Base-by-base conservation (phyloP, 1,139 yeast species). In the Casaregolazyma lundiana region DNA sequence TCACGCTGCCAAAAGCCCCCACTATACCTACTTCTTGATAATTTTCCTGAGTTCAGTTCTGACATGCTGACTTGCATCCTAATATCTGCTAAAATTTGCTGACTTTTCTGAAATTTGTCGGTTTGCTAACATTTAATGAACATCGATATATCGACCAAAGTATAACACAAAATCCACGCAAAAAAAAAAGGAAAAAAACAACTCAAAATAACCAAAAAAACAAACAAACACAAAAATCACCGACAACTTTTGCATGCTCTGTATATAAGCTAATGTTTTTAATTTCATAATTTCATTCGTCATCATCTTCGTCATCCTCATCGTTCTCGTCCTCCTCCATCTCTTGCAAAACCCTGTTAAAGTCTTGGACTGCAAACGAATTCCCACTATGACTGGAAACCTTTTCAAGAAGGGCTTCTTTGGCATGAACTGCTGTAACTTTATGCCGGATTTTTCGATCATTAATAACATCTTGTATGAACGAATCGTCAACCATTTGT, bases 401-500 rank as follows among this genome's bases (percentile, higher is more conserved):
- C 35, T 29, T 26, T 26, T 42, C 45, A 11, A 42, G 19, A 39
- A 42, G 18, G n/a, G 35, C 38, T 13, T 35, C 45, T 42, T 35
- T 35, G 2, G 35, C 44, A n/a, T 18, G 40, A 8, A 13, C 35
- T 6, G 26, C 35, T 9, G 37, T 18, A 6, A 30, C 43, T 13
- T 40, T 35, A 13, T 36, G 35, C 36, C 37, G 18, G 13, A 35
- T 16, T 15, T 24, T 42, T 37, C 22, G 26, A 11, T 41, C 48
- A 6, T 35, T 37, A 5, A 21, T 17, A 7, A 41, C 20, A 8
- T 32, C 32, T 13, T 41, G 43, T 11, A 45, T 40, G 11, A 43
- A 41, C 9, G 26, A 22, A 19, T 45, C 48, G 8, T 41, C 37
- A 2, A 45, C 19, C 1, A 22, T 13, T 26, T 32, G 60, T 5